Base-by-base conservation (phyloP, 441 rosid species). In the Erodium trifolium region DNA sequence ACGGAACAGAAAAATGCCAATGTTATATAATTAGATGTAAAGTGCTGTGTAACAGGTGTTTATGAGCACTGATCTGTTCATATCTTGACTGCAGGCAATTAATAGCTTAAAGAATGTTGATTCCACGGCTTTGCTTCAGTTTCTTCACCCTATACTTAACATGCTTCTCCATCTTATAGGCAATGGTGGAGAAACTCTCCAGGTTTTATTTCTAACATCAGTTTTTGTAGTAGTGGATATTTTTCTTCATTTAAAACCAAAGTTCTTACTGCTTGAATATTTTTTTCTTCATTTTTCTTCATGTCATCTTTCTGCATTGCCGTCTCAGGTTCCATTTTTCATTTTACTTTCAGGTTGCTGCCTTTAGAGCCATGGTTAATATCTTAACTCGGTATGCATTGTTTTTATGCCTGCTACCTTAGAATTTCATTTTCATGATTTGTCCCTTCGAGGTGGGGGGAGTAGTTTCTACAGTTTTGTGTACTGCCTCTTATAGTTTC, bases 141-240 rank as follows among this genome's bases (percentile, higher is more conserved):
- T 95, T 85, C 98, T 95, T 72, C 95, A 95, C 77, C 98, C 98
- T 62, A 82, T 92, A 78, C 81, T 95, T 72, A 95, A 92, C 78
- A 90, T 95, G 99, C 96, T 95, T 79, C 96, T 95, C 72, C 96
- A 92, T 87, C 98, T 95, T 71, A 95, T 95, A 70, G 96, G 99
- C 72, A 95, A 91, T 82, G 99, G 99, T 78, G 99, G 99, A 81
- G 99, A 95, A 87, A 92, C 99, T 66, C 92, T 95, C 67, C 99
- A 95, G 99, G 98, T 94, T 79, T 71, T 69, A 66, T 35, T 41
- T 64, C 67, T 55, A 70, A 63, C 39, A 63, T 63, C 66, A 12
- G 39, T 63, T 39, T 63, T 63, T 63, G 37, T 5, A 12, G 7
- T 63, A 4, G 3, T 19, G 19, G 62, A 69, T 67, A 63, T 62